Percentiles rank a stretch among this genome's conserved stretches.
Evolutionary conservation across 2,329 filamentous ascomycete species (phyloP).

Genomic region (Metarhizium guizhouense): DNA sequence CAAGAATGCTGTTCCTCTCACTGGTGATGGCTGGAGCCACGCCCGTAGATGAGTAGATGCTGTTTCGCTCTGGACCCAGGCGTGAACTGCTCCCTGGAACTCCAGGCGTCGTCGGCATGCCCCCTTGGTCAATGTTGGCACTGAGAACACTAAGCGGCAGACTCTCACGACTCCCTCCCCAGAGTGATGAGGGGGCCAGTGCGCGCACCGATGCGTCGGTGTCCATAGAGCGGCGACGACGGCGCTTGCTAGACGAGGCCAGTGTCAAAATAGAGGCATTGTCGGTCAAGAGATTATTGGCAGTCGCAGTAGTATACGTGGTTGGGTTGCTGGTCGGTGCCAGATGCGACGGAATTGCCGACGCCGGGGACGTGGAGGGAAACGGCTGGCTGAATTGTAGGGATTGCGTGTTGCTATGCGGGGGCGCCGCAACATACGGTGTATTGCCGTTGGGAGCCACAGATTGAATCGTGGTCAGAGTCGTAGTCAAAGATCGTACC

Average conservation of each 20-base stretch:
- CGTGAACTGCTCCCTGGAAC: slow-evolving; percentile 42
- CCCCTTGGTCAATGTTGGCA: slow-evolving; percentile 50
- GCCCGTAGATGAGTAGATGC: slow-evolving; percentile 72
- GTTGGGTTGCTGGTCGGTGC: slow-evolving; percentile 50
- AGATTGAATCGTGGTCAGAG: slow-evolving; percentile 78
- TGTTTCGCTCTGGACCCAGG: slow-evolving; percentile 55
- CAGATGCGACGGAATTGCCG: slow-evolving; percentile 64
- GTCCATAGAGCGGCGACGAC: slow-evolving; percentile 70
- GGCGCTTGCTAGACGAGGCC: slow-evolving; percentile 72
- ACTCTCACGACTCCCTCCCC: slow-evolving; percentile 72
- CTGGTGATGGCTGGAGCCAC: slow-evolving; percentile 56
- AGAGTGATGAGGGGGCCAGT: slow-evolving; percentile 72
- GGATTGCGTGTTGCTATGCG: slow-evolving; percentile 34
- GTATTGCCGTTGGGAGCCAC: slow-evolving; percentile 47
- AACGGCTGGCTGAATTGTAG: slow-evolving; percentile 60
- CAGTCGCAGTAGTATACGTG: slow-evolving; percentile 69
- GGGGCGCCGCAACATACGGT: slow-evolving; percentile 15
- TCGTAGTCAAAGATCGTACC: slow-evolving; percentile 71
- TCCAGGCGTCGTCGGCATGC: slow-evolving; percentile 35
- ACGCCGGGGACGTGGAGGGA: slow-evolving; percentile 54
- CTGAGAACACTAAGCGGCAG: slow-evolving; percentile 72
- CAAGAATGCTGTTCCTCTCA: slow-evolving; percentile 76
- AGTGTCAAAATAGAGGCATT: slow-evolving; percentile 81
- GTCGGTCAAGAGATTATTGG: slow-evolving; percentile 74
- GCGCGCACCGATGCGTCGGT: slow-evolving; percentile 80